Evolutionary conservation across 768 basidiomycete genomes (phyloP), one percentile per base, ranked within the genome.

Genomic region (Russula emetica): DNA sequence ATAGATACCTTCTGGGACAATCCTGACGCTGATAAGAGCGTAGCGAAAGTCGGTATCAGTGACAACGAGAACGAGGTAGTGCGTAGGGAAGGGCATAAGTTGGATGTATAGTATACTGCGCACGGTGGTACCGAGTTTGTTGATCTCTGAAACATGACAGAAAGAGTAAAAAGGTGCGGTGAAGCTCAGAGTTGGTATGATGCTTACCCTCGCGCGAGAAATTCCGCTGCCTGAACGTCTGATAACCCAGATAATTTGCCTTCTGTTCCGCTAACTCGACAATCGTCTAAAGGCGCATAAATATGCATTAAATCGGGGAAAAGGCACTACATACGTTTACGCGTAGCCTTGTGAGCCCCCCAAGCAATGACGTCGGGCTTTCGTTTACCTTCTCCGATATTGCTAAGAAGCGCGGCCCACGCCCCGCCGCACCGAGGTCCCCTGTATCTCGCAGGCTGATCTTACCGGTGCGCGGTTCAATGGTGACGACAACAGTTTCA

Each of bases 11-110:
- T 84, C 83, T 0, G 79, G 71, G 16, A 84, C 71, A 8, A 82
- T 75, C 67, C 81, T 79, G 55, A 85, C 85, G 9, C 84, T 85
- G 58, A 96, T 87, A 44, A 96, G 79, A 8, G 92, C 94, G 71
- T 88, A 94, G 53, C 85, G 84, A 70, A 93, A 87, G 57, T 86
- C 83, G 52, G 85, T 80, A 63, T 92, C 88, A 0, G 85, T 85
- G 66, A 94, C 83, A 47, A 93, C 86, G 28, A 95, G 80, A 13
- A 92, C 90, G 45, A 97, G 84, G 72, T 92, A 94, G 72, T 95
- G 89, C 51, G 77, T 81, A 1, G 88, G 86, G 70, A 91, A 92
- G 62, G 83, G 88, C 47, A 85, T 72, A 9, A 95, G 80, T 69
- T 90, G 87, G 65, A 94, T 87, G 73, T 86, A 94, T 28, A 94